Percentiles rank a stretch among this genome's conserved stretches.
phyloP scores from a whole-genome alignment of 805 yeast genomes.

The Brettanomyces sp. region DNA sequence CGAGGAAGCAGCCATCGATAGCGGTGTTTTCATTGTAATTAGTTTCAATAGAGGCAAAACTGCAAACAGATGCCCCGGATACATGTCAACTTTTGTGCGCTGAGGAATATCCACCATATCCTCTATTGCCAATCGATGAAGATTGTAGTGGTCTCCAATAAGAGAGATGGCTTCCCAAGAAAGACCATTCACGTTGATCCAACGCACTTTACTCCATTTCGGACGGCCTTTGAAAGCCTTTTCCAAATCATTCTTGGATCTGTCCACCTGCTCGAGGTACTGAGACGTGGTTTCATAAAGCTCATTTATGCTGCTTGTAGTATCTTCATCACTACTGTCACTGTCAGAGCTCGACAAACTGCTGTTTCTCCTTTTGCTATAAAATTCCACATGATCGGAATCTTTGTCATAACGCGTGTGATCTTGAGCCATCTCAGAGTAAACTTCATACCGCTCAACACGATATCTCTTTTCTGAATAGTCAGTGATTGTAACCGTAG shows the following conservation, averaged over 20 bases:
- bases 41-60: slow-evolving; percentile 45
- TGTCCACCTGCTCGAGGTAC: slow-evolving; percentile 11
- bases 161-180: slow-evolving; percentile 50
- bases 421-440: slow-evolving; percentile 16
- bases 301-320: background rate
- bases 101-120: slow-evolving; percentile 59
- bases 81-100: slow-evolving; percentile 48
- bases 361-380: background rate
- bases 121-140: slow-evolving; percentile 50
- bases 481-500: slow-evolving; percentile 45
- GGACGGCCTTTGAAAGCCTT: slow-evolving; percentile 29
- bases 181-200: slow-evolving; percentile 53
- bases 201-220: slow-evolving; percentile 40
- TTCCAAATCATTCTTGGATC: slow-evolving; percentile 22
- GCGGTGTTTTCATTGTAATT: slow-evolving; percentile 12
- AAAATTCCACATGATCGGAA: slow-evolving; percentile 2
- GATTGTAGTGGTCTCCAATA: slow-evolving; percentile 32
- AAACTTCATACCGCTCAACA: slow-evolving; percentile 34
- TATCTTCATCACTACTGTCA: background rate
- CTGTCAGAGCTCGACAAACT: background rate
- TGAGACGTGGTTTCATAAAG: slow-evolving; percentile 1
- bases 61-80: slow-evolving; percentile 41
- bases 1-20: background rate
- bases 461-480: slow-evolving; percentile 35
- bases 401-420: background rate